These are phyloP conservation scores for Danielozyma ontarioensis DNA, from an alignment of 805 yeast genomes.

Conservation along the genomic window DNA sequence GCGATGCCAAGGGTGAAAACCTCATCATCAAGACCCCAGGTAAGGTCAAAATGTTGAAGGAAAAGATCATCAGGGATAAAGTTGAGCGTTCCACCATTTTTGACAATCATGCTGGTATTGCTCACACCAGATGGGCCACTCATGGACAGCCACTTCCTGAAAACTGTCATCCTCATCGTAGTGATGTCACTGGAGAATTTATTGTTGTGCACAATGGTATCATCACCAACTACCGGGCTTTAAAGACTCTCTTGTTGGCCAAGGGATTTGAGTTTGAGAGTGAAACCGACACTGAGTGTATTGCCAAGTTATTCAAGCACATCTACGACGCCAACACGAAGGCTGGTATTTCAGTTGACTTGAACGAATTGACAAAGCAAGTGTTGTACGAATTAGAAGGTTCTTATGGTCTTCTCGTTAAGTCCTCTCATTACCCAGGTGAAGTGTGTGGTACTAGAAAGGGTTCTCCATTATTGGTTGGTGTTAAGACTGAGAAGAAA, in stretches of 20 bases:
- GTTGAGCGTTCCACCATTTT: conserved; percentile 62
- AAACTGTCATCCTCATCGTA: conserved; percentile 96
- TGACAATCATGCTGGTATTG: conserved; percentile 89
- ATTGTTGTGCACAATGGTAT: conserved; percentile 97
- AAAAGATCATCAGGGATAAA: conserved; percentile 48
- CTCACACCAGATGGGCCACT: conserved; percentile 99
- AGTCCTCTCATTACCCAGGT: conserved; percentile 88
- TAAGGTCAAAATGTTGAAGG: conserved; percentile 77
- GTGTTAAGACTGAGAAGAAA: conserved; percentile 93
- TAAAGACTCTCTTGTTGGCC: conserved; percentile 71
- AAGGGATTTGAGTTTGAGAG: conserved; percentile 83
- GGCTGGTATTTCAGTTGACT: conserved; percentile 77
- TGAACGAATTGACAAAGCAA: conserved; percentile 87
- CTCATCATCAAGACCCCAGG: conserved; percentile 81
- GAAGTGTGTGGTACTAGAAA: conserved; percentile 96
- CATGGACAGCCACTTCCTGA: conserved; percentile 86
- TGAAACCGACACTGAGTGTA: conserved; percentile 97
- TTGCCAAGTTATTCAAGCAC: conserved; percentile 91
- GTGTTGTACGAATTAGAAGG: conserved; percentile 93
- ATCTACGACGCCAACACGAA: conserved; percentile 70
- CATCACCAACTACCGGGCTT: conserved; percentile 90
- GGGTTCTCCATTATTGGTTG: conserved; percentile 95
- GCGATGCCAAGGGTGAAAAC: conserved; percentile 69
- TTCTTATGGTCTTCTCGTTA: conserved; percentile 92
- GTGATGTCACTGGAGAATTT: conserved; percentile 79